Conservation (phyloP, 2,329 filamentous ascomycete species). For the Dothistroma septosporum region DNA sequence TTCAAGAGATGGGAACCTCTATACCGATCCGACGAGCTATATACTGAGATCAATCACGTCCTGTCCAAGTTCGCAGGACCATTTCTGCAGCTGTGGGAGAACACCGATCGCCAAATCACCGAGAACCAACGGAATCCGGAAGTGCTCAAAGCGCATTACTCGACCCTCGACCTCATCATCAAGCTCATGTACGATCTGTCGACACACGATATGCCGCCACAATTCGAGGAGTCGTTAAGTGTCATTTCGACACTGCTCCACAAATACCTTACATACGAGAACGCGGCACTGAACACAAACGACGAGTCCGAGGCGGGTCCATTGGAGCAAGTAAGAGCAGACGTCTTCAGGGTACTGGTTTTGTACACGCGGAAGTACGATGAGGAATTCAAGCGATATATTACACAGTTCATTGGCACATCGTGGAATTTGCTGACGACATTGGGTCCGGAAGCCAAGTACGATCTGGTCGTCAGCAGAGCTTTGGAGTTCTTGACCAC, state of each 20-base stretch:
- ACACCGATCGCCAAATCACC: constrained; percentile 66
- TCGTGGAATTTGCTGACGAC: constrained; percentile 89
- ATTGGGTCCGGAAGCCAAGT: constrained; percentile 82
- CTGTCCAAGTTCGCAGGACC: constrained; percentile 76
- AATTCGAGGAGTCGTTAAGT: constrained; percentile 84
- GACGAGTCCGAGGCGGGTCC: constrained; percentile 86
- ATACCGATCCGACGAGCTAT: constrained; percentile 88
- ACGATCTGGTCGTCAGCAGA: constrained; percentile 90
- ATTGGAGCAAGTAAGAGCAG: constrained; percentile 82
- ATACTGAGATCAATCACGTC: constrained; percentile 94
- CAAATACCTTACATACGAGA: constrained; percentile 90
- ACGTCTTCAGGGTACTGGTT: constrained; percentile 86
- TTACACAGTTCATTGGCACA: constrained; percentile 79
- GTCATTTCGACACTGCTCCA: constrained; percentile 75
- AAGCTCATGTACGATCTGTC: constrained; percentile 95
- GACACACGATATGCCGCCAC: constrained; percentile 91
- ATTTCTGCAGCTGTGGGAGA: constrained; percentile 75
- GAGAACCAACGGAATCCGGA: constrained; percentile 71
- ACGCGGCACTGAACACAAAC: constrained; percentile 73
- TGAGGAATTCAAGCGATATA: constrained; percentile 79
- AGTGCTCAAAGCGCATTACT: constrained; percentile 71
- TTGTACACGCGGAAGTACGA: constrained; percentile 94
- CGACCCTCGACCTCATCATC: constrained; percentile 79
- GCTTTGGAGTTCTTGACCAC: constrained; percentile 92
- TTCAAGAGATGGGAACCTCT: constrained; percentile 94